Evolutionary conservation across 1,284 basidiomycete genomes (phyloP), one percentile per base, ranked within the genome.

Genomic region (Ustilago shanxiensis): DNA sequence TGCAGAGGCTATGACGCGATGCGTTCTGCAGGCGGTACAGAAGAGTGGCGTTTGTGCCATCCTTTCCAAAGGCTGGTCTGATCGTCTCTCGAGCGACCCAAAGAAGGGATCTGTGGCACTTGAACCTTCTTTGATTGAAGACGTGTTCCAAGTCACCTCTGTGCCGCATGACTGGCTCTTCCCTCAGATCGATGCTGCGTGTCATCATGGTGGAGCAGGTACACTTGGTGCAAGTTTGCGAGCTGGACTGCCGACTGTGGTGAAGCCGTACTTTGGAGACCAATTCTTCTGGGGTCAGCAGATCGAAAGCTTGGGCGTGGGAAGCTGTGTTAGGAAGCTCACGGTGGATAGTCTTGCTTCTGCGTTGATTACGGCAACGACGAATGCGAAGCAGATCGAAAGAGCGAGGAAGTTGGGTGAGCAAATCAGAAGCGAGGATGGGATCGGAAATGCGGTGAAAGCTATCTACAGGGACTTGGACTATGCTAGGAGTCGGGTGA

Each of bases 121-220:
- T 29, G 88, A 89, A 53, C 89, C 91, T 20, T 87, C 93, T 59
- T 92, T 93, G 10, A 88, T 90, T 62, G 89, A 92, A 0, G 88
- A 90, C 67, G 87, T 92, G 14, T 90, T 90, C 84, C 90, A 91
- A 1, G 92, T 99, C 67, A 89, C 92, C 28, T 94, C 94, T 2
- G 90, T 98, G 55, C 96, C 96, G 44, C 96, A 99, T 83, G 94
- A 98, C 83, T 98, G 97, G 97, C 87, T 99, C 37, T 99, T 99
- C 89, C 90, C 90, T 66, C 90, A 92, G 58, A 94, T 99, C 72
- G 93, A 98, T 84, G 96, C 95, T 13, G 95, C 94, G 22, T 97
- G 95, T 79, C 96, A 99, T 88, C 96, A 99, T 83, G 91, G 96
- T 67, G 96, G 96, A 57, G 95, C 96, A 5, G 96, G 96, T 20